Evolutionary conservation across 257 asterid species (phyloP).

Genomic region (Thymus mandschuricus): DNA sequence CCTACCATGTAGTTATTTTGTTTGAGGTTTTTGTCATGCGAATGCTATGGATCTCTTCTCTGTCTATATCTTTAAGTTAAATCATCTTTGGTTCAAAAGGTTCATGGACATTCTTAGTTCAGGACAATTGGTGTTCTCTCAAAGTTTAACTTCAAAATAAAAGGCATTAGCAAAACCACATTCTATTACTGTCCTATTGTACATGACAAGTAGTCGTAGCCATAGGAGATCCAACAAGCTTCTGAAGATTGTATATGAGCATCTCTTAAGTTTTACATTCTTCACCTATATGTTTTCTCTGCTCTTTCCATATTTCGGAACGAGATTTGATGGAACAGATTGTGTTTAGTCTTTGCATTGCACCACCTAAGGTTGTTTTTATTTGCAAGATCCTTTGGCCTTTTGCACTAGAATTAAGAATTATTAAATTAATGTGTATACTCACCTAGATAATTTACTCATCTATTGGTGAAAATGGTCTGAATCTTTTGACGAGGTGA

Average conservation of each 20-base stretch:
- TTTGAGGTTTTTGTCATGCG: background rate
- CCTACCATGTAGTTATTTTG: background rate
- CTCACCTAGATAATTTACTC: too few species aligned
- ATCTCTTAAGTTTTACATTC: background rate
- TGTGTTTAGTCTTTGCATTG: background rate
- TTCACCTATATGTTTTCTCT: too few species aligned
- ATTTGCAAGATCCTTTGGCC: too few species aligned
- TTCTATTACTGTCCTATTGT: background rate
- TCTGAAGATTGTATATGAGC: background rate
- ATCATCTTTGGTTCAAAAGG: background rate
- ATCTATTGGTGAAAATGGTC: too few species aligned
- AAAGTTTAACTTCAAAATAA: background rate
- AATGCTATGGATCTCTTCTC: background rate
- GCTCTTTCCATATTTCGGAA: background rate
- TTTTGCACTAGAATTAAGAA: too few species aligned
- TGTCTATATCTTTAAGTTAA: background rate
- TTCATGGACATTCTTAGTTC: background rate
- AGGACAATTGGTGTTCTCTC: background rate
- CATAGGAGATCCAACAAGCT: background rate
- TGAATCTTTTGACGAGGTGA: too few species aligned
- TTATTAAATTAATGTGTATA: too few species aligned
- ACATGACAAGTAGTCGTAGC: background rate
- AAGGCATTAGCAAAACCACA: background rate
- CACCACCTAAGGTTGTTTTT: too few species aligned
- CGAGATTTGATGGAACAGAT: background rate